Percentiles rank a stretch among this genome's conserved stretches.
phyloP scores from a whole-genome alignment of 345 rosid species.

The Gossypium mustelinum region DNA sequence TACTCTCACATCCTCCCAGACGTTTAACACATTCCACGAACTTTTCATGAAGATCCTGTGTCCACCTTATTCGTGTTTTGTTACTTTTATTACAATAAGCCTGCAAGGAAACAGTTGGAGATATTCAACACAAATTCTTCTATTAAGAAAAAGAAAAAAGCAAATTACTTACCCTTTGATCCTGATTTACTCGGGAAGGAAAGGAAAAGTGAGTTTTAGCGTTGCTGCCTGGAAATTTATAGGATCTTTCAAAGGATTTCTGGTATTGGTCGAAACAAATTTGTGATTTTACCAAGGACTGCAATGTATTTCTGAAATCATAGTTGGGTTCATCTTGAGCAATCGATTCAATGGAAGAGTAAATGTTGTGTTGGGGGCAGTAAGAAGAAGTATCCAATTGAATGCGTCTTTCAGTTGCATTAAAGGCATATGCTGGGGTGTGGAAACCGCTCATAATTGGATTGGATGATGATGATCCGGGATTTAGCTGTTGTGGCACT shows the following conservation, averaged over 20 bases:
- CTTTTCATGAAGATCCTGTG: slow-evolving; percentile 88
- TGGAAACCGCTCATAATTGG: slow-evolving; percentile 27
- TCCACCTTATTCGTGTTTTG: slow-evolving; percentile 89
- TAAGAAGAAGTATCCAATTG: slow-evolving; percentile 19
- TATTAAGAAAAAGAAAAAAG: slow-evolving; percentile 20
- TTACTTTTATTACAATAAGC: neutral
- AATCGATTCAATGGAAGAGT: slow-evolving; percentile 19
- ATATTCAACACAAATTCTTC: slow-evolving; percentile 31
- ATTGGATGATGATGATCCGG: slow-evolving; percentile 17
- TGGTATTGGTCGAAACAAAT: slow-evolving; percentile 10
- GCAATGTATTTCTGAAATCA: slow-evolving; percentile 24
- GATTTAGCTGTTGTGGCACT: slow-evolving; percentile 22
- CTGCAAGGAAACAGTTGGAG: neutral
- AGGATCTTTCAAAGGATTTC: slow-evolving; percentile 16
- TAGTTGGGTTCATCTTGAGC: slow-evolving; percentile 17
- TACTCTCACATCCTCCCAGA: slow-evolving; percentile 56
- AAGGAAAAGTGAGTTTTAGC: slow-evolving; percentile 13
- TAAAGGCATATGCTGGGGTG: slow-evolving; percentile 48
- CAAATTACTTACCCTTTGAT: slow-evolving; percentile 41
- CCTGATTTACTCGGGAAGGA: slow-evolving; percentile 42
- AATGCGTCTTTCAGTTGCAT: slow-evolving; percentile 45
- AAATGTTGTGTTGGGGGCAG: slow-evolving; percentile 16
- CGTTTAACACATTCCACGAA: slow-evolving; percentile 75
- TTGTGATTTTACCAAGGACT: slow-evolving; percentile 24
- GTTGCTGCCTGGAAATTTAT: slow-evolving; percentile 17